These are phyloP conservation scores for Debaryomycetaceae sp. DNA, from an alignment of 1,139 yeast genomes.

Conservation along the genomic window DNA sequence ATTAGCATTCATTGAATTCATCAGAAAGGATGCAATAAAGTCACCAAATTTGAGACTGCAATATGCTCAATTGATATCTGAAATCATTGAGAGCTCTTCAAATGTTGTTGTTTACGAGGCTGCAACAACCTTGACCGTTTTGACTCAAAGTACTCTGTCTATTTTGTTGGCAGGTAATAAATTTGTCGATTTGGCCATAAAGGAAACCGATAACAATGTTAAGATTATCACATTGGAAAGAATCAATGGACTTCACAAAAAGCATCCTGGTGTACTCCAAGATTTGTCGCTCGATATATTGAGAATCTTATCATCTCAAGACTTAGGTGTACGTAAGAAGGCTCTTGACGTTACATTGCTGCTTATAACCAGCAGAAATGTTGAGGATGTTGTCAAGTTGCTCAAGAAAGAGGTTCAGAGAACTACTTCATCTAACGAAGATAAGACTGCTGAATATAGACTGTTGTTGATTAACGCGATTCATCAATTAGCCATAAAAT, in stretches of 20 bases:
- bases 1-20: slow-evolving; percentile 86
- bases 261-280: slow-evolving; percentile 81
- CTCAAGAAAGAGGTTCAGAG: slow-evolving; percentile 87
- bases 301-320: slow-evolving; percentile 82
- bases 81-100: slow-evolving; percentile 66
- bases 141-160: slow-evolving; percentile 67
- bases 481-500: slow-evolving; percentile 83
- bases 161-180: slow-evolving; percentile 76
- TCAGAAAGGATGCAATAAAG: slow-evolving; percentile 71
- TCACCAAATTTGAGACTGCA: slow-evolving; percentile 65
- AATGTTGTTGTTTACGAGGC: slow-evolving; percentile 90
- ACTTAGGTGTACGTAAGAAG: slow-evolving; percentile 84
- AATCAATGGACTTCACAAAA: slow-evolving; percentile 69
- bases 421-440: slow-evolving; percentile 66
- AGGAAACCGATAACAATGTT: slow-evolving; percentile 90
- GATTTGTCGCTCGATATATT: slow-evolving; percentile 84
- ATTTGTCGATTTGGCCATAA: slow-evolving; percentile 83
- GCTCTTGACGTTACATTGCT: slow-evolving; percentile 81
- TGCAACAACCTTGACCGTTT: slow-evolving; percentile 74
- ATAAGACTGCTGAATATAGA: slow-evolving; percentile 81
- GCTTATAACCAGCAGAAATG: slow-evolving; percentile 82
- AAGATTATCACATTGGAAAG: slow-evolving; percentile 85
- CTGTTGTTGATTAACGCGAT: slow-evolving; percentile 85
- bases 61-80: slow-evolving; percentile 70
- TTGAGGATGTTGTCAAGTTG: slow-evolving; percentile 88